A percentile compares a stretch with the other conserved stretches of the same genome.
Conservation (phyloP, 78 protist species). For the Speleostelium caveatum region DNA sequence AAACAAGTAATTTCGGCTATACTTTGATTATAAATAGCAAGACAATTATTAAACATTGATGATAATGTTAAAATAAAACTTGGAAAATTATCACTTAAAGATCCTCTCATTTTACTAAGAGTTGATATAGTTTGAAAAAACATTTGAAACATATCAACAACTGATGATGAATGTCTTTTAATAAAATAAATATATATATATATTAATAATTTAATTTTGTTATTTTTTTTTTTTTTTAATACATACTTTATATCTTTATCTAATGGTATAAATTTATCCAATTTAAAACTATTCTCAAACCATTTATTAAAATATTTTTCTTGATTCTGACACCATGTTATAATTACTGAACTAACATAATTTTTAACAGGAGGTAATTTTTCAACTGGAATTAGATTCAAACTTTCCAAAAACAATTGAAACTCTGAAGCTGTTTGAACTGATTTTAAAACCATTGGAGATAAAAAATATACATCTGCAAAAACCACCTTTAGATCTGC, state of each 20-base stretch:
- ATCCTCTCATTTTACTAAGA: slow-evolving; percentile 65
- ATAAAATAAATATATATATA: not conserved
- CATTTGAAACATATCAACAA: slow-evolving; percentile 68
- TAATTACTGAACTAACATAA: slow-evolving; percentile 39
- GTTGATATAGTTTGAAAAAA: slow-evolving; percentile 67
- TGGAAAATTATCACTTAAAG: slow-evolving; percentile 30
- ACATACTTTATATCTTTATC: slow-evolving; percentile 33
- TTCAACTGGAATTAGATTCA: slow-evolving; percentile 24
- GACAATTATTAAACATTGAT: slow-evolving; percentile 34
- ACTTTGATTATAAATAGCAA: slow-evolving; percentile 11
- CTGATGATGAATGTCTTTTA: slow-evolving; percentile 73
- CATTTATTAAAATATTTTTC: slow-evolving; percentile 67
- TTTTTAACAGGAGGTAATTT: slow-evolving; percentile 32
- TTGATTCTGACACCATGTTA: slow-evolving; percentile 76
- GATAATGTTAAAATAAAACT: slow-evolving; percentile 51
- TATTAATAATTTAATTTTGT: not conserved
- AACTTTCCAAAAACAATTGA: slow-evolving; percentile 19
- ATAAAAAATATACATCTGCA: slow-evolving; percentile 60
- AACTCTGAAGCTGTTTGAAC: slow-evolving; percentile 54
- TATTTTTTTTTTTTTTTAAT: not conserved
- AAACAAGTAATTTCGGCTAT: slow-evolving; percentile 23
- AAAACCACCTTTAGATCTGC: slow-evolving; percentile 39
- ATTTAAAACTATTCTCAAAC: slow-evolving; percentile 60
- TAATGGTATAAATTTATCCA: slow-evolving; percentile 59
- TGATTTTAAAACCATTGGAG: slow-evolving; percentile 57